Conservation (phyloP, 2,329 filamentous ascomycete species). For the Microdochium bolleyi region DNA sequence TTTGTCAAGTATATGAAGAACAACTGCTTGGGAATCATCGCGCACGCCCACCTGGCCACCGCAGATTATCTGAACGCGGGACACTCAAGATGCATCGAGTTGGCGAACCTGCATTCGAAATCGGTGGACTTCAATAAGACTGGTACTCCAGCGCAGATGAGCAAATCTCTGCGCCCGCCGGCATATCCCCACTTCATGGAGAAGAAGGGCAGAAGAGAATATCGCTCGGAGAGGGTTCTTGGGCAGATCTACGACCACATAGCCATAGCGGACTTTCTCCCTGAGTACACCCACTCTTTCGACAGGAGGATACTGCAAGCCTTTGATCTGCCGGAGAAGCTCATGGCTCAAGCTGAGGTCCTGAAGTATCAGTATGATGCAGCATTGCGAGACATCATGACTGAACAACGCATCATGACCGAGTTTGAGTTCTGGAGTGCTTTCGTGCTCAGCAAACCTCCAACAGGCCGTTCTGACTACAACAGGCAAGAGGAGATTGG, state of each 20-base stretch:
- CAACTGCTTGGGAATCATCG: slow-evolving; percentile 72
- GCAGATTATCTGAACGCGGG: slow-evolving; percentile 67
- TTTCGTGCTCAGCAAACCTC: slow-evolving; percentile 70
- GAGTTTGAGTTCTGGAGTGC: slow-evolving; percentile 92
- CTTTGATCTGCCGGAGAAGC: slow-evolving; percentile 44
- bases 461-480: slow-evolving; percentile 68
- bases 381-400: slow-evolving; percentile 71
- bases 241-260: slow-evolving; percentile 80
- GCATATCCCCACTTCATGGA: slow-evolving; percentile 87
- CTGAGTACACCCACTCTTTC: slow-evolving; percentile 66
- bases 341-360: slow-evolving; percentile 50
- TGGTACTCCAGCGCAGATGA: slow-evolving; percentile 67
- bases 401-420: slow-evolving; percentile 71
- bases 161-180: slow-evolving; percentile 47
- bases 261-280: slow-evolving; percentile 56
- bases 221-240: slow-evolving; percentile 63
- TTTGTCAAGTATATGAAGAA: slow-evolving; percentile 93
- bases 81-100: slow-evolving; percentile 59
- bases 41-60: slow-evolving; percentile 70
- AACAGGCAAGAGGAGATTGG: slow-evolving; percentile 82
- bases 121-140: slow-evolving; percentile 95
- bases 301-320: slow-evolving; percentile 64
- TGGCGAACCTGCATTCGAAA: slow-evolving; percentile 77
- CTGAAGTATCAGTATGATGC: slow-evolving; percentile 76
- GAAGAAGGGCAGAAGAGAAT: slow-evolving; percentile 49